Base-by-base conservation (phyloP, 2,329 filamentous ascomycete species). In the Pseudogymnoascus sp. region DNA sequence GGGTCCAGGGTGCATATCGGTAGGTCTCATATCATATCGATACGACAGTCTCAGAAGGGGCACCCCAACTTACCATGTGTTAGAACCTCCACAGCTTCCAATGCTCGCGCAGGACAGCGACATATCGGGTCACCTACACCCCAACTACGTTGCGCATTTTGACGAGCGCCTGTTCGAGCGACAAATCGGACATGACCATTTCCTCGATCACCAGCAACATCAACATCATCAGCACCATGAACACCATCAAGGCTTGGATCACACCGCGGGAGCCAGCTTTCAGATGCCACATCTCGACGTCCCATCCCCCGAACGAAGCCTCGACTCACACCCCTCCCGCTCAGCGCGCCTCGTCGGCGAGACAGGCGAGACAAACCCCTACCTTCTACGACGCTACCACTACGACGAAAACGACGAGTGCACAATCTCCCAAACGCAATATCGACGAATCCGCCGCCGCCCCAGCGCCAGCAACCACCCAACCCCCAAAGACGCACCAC, bases 371-470 rank as follows among this genome's bases (percentile, higher is more conserved):
- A 71, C 70, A 19, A 73, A 72, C 64, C 72, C 72, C 37, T 73
- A 73, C 57, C 62, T 73, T 5, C 65, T 73, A 7, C 68, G 69
- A 19, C 69, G 70, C 31, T 73, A 73, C 63, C 65, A 62, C 48
- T 73, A 73, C 63, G 67, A 73, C 63, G 68, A 69, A 25, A 72
- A 73, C 41, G 71, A 73, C 48, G 71, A 73, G 60, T 73, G 71
- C 61, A 72, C 71, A 1, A 69, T 72, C 62, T 73, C 71, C 6
- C 72, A 73, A 61, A 65, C 72, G 60, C 72, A 71, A 36, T 73
- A 73, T 60, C 67, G 72, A 5, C 69, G 71, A 21, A 69, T 73
- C 41, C 69, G 69, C 36, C 71, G 65, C 39, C 61, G 54, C 16
- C 34, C 25, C 16, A 61, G 66, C 6, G 19, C 37, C 34, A 37